Evolutionary conservation across 352 stramenopile genomes (phyloP), one percentile per base, ranked within the genome.

Genomic region (Globisporangium abappressorium): DNA sequence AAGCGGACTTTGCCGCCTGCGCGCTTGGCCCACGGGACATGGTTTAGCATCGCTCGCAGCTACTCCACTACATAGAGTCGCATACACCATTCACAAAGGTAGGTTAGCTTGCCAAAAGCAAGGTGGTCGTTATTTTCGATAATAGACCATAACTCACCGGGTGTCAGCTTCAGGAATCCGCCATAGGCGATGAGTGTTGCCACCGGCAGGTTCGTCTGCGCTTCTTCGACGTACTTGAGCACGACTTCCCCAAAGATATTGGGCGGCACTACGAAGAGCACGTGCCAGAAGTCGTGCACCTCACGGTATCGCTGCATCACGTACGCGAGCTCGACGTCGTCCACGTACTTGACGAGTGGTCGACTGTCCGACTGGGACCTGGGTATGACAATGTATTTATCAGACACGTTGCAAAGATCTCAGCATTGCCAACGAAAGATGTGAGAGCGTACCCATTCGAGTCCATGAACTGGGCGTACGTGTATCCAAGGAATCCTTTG

Each of bases 141-240:
- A 46, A 18, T 46, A 46, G 11, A 46, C 38, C 38, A 46, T 58
- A 5, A 70, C 75, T 55, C 65, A 87, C 77, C 70, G 1, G 74
- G 79, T 15, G 83, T 79, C 14, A 98, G 74, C 43, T 88, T 83
- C 41, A 98, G 72, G 7, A 88, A 84, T 1, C 96, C 97, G 3
- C 98, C 85, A 38, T 98, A 92, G 41, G 86, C 89, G 18, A 88
- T 96, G 28, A 99, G 76, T n/a, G 96, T 92, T 34, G 89, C 91
- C 38, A 99, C 84, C 0, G 97, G 97, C 56, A 99, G 76, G 30
- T 89, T 87, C 0, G 95, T 99, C 76, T 99, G 97, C 57, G 97
- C 90, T 62, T 99, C 82, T 78, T 99, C 97, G 36, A 99, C 89
- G 81, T 95, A 99, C 78, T 99, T 99, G 55, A 99, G 86, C 30